Base-by-base conservation (phyloP, 2,329 filamentous ascomycete species). In the Pseudogymnoascus sp. region DNA sequence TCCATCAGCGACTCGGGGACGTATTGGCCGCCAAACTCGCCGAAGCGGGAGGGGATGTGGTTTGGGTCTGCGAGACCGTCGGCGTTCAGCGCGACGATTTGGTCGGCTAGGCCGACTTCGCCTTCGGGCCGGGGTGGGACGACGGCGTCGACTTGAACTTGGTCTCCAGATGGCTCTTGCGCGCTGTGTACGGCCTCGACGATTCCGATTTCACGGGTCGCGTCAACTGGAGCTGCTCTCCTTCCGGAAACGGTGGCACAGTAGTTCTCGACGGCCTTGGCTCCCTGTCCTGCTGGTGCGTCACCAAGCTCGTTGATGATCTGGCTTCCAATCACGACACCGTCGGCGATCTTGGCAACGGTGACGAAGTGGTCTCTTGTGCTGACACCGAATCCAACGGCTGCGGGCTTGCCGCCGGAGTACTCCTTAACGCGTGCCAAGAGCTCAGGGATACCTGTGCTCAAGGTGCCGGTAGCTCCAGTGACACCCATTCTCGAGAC, bases 1-100 rank as follows among this genome's bases (percentile, higher is more conserved):
- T 97, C 93, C 93, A 99, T 97, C 65, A 99, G 83, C 18, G 92
- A 94, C 76, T 99, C 94, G 1, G 94, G 94, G 2, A 99, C 94
- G 73, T 97, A 99, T 76, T 97, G 93, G 14, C 94, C 94, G 70
- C 94, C 94, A 68, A 96, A 99, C 74, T 97, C 90, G 68, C 94
- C 94, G 71, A 99, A 97, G 61, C 92, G 87, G 66, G 91, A 85
- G 11, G 92, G 91, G 61, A 94, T 85, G 69, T 88, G 85, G 62
- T 76, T 70, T 40, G 75, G 74, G 63, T 79, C 73, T 4, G 69
- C 68, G 25, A 63, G 68, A 2, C 78, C 80, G 62, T 82, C 78
- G 14, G 79, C 78, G 67, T 89, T 90, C 37, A 90, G 76, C 14
- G 86, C 85, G 68, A 88, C 85, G 28, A 90, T 77, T 71, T 90